phyloP scores from a whole-genome alignment of 768 basidiomycete genomes.

The Strobilomyces echinocephalus region DNA sequence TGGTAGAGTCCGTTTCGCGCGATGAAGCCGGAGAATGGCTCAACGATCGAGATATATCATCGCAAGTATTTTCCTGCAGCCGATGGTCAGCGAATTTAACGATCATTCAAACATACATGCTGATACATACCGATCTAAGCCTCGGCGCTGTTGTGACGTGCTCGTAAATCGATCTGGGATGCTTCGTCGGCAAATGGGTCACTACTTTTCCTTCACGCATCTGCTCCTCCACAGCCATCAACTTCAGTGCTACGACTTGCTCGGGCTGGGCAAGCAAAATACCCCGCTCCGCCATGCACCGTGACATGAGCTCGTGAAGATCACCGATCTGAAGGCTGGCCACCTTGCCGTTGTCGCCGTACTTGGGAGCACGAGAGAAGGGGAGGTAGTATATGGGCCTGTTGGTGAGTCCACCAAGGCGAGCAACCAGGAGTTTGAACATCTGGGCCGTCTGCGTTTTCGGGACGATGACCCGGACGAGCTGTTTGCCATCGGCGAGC shows the following conservation, averaged over 20 bases:
- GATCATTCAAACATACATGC: too few species aligned
- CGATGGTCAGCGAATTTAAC: too few species aligned
- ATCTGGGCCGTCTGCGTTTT: neutral
- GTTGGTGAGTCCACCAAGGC: neutral
- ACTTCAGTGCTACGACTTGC: constrained; percentile 46
- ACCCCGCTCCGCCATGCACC: neutral
- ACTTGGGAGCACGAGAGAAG: neutral
- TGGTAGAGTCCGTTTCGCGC: neutral
- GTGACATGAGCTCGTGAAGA: neutral
- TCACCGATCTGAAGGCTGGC: neutral
- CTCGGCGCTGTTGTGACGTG: too few species aligned
- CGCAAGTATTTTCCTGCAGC: too few species aligned
- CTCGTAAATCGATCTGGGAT: too few species aligned
- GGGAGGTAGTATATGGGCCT: neutral
- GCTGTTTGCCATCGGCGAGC: neutral
- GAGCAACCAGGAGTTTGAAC: neutral
- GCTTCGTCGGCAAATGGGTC: neutral
- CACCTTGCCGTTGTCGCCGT: neutral
- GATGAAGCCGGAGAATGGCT: neutral
- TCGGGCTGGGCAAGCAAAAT: constrained; percentile 49
- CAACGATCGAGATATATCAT: neutral
- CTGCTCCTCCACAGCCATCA: constrained; percentile 41
- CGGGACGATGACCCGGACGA: neutral
- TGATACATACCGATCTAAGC: neutral
- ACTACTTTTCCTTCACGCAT: neutral